These are phyloP conservation scores for Colletotrichum sp. DNA, from an alignment of 2,329 filamentous ascomycete genomes.

Conservation along the genomic window DNA sequence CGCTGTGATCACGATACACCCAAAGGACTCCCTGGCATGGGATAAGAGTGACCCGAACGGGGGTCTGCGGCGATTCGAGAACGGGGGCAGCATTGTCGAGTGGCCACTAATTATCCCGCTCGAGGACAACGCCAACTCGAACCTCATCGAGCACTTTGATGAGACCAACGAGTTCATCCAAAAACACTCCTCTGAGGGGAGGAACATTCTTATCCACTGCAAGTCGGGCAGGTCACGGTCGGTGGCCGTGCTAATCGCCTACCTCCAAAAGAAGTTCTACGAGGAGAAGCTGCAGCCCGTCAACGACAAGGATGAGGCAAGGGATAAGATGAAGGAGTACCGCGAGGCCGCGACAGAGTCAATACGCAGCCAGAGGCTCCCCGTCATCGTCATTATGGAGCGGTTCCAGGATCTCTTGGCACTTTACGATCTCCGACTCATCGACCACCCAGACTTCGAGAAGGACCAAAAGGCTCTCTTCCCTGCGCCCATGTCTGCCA, in stretches of 20 bases:
- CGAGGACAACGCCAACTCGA: slow-evolving; percentile 9
- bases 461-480: neutral
- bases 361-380: neutral
- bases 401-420: slow-evolving; percentile 1
- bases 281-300: neutral
- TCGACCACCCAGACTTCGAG: neutral
- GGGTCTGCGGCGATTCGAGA: neutral
- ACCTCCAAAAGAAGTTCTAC: neutral
- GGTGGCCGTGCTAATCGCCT: slow-evolving; percentile 1
- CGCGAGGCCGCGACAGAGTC: neutral
- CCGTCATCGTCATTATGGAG: slow-evolving; percentile 6
- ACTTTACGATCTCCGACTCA: neutral
- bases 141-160: neutral
- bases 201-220: slow-evolving; percentile 2
- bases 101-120: neutral
- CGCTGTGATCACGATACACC: slow-evolving; percentile 1
- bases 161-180: neutral
- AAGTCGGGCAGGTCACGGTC: neutral
- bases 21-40: slow-evolving; percentile 1
- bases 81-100: neutral
- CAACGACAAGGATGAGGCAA: neutral
- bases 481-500: neutral
- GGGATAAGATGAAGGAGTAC: neutral
- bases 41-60: neutral
- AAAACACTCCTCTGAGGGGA: neutral